phyloP scores from a whole-genome alignment of 129 eudicot genomes.

The Flaveria sonorensis region DNA sequence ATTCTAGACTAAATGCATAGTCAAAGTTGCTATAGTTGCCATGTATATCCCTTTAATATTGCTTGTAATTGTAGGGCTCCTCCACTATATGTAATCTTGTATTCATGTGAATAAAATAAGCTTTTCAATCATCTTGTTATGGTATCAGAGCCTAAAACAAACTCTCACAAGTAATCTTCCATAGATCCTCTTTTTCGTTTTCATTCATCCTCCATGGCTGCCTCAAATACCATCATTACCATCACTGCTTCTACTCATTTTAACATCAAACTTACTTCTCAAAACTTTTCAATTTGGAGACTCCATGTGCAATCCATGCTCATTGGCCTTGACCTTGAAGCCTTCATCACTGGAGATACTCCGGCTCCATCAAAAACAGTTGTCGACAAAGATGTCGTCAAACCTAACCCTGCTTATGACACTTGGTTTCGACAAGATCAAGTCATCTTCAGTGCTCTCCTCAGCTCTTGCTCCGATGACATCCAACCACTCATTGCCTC shows the following conservation, averaged over 20 bases:
- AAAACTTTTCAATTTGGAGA: not conserved
- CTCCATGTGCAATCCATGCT: not conserved
- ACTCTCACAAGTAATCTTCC: too few species aligned
- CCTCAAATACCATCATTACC: not conserved
- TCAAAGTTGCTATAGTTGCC: not conserved
- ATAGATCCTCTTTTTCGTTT: too few species aligned
- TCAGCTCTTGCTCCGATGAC: not conserved
- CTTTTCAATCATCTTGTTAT: too few species aligned
- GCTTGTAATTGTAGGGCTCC: not conserved
- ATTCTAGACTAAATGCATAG: not conserved
- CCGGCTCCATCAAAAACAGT: not conserved
- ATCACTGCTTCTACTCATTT: not conserved
- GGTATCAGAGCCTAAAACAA: too few species aligned
- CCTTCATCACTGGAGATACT: not conserved
- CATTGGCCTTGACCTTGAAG: not conserved
- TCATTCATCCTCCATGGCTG: too few species aligned
- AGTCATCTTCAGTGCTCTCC: not conserved
- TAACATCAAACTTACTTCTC: not conserved
- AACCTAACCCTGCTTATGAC: not conserved
- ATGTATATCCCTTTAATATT: not conserved
- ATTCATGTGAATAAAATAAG: not conserved
- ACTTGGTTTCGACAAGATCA: constrained; percentile 2
- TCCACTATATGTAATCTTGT: not conserved
- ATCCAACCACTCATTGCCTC: constrained; percentile 11
- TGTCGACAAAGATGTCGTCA: not conserved